Base-by-base conservation (phyloP, 208 protist genomes). In the Trypanosoma melophagium region DNA sequence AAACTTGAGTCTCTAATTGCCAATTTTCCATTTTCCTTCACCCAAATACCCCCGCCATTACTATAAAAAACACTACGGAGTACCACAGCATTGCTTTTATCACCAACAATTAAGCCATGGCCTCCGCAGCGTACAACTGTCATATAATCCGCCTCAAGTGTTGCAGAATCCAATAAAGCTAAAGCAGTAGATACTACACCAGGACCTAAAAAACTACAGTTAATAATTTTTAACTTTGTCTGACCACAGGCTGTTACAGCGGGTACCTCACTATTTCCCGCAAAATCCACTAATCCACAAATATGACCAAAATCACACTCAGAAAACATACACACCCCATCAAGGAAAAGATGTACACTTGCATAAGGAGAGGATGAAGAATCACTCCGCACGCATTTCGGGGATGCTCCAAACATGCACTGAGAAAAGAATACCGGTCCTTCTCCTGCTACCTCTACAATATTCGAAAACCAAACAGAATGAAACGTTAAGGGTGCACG, bases 381-480 rank as follows among this genome's bases (percentile, higher is more conserved):
- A 35, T 35, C 28, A 35, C 5, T 35, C 28, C 28, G 28, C 5
- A 35, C 28, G 28, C 28, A 35, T 35, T 35, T 35, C 28, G 28
- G 8, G 52, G 59, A n/a, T 47, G 54, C 7, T 24, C 74, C 69
- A 64, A 91, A 91, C 28, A 57, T 49, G 63, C 85, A 91, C 24
- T 79, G 66, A n/a, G 76, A 57, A 57, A 91, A 91, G 21, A 74
- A 83, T n/a, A 84, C 79, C 0, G 74, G 74, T 13, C 73, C 85
- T 24, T 31, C 53, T 9, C 85, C 85, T 9, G 54, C 40, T 24
- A 91, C 72, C 19, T 76, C 68, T 10, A 91, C 79, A 57, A 49
- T 66, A 17, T 58, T 53, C 3, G 58, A 40, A 61, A 91, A 91
- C 74, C 71, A 79, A 14, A 91, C 31, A 21, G 73, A 70, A 5